These are phyloP conservation scores for Actinomucor elegans DNA, from an alignment of 371 early-diverging fungal genomes.

Conservation along the genomic window DNA sequence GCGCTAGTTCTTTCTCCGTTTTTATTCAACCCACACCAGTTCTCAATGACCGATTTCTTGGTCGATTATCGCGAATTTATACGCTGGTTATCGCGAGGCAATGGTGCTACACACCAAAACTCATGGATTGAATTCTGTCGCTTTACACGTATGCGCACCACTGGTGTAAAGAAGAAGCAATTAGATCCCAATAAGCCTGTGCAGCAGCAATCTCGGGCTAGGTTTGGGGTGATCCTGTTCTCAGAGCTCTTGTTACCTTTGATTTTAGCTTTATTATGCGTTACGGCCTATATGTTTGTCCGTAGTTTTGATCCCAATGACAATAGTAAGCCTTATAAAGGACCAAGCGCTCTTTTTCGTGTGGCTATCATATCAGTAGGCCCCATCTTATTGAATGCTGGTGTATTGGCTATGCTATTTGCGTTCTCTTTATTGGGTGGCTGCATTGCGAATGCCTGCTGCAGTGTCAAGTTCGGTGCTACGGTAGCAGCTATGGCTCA, in stretches of 20 bases:
- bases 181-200: slow-evolving; percentile 49
- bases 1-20: slow-evolving; percentile 77
- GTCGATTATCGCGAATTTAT: slow-evolving; percentile 80
- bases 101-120: slow-evolving; percentile 60
- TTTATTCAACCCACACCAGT: slow-evolving; percentile 84
- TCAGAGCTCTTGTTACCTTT: slow-evolving; percentile 76
- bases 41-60: slow-evolving; percentile 69
- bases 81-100: slow-evolving; percentile 80
- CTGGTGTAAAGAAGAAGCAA: slow-evolving; percentile 75
- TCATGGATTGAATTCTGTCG: slow-evolving; percentile 81
- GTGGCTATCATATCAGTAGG: slow-evolving; percentile 61
- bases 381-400: slow-evolving; percentile 74
- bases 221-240: slow-evolving; percentile 62
- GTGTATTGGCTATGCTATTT: slow-evolving; percentile 59
- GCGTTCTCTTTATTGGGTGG: slow-evolving; percentile 69
- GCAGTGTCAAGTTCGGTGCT: slow-evolving; percentile 68
- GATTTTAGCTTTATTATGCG: slow-evolving; percentile 60
- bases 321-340: slow-evolving; percentile 24
- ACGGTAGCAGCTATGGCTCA: slow-evolving; percentile 71
- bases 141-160: slow-evolving; percentile 66
- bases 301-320: slow-evolving; percentile 40
- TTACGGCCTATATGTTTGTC: slow-evolving; percentile 63
- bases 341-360: slow-evolving; percentile 48
- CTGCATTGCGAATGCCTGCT: slow-evolving; percentile 56
- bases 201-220: slow-evolving; percentile 63